phyloP scores from a whole-genome alignment of 148 eudicot species.

The Drosera capensis region DNA sequence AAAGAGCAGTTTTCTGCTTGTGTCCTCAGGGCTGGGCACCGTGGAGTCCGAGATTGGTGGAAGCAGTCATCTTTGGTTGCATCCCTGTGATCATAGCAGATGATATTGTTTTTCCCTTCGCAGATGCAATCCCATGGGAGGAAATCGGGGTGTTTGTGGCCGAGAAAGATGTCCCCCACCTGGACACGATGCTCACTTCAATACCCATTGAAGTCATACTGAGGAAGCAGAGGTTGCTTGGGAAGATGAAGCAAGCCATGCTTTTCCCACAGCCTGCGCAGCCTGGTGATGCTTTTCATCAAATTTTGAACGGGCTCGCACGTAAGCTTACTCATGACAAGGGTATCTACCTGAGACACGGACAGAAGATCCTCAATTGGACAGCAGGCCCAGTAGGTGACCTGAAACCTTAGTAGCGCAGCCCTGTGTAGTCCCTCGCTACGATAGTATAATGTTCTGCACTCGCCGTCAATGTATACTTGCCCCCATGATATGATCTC shows the following conservation, averaged over 20 bases:
- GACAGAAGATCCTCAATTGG: constrained; percentile 80
- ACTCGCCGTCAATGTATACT: no score
- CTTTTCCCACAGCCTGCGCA: constrained; percentile 94
- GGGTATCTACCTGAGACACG: constrained; percentile 40
- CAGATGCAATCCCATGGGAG: constrained; percentile 99
- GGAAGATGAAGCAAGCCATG: constrained; percentile 97
- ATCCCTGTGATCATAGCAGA: constrained; percentile 96
- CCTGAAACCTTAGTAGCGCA: constrained; percentile 88
- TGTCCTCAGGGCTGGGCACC: constrained; percentile 99
- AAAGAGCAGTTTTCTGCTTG: constrained; percentile 78
- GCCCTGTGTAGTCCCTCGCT: neutral
- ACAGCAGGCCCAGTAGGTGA: constrained; percentile 91
- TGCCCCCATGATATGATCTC: no score
- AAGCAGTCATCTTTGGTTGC: constrained; percentile 95
- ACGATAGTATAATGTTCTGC: neutral
- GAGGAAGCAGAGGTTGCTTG: constrained; percentile 87
- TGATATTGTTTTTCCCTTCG: constrained; percentile 89
- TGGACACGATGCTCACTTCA: constrained; percentile 76
- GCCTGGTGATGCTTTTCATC: constrained; percentile 92
- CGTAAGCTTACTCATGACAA: constrained; percentile 73
- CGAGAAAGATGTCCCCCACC: constrained; percentile 81
- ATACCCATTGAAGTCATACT: constrained; percentile 75
- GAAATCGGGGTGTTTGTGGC: constrained; percentile 82
- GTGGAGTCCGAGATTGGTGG: constrained; percentile 96
- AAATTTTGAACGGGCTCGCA: constrained; percentile 89